A percentile compares a stretch with the other conserved stretches of the same genome.
Evolutionary conservation across 2,329 filamentous ascomycete species (phyloP).

Genomic region (Calonectria ilicicola): DNA sequence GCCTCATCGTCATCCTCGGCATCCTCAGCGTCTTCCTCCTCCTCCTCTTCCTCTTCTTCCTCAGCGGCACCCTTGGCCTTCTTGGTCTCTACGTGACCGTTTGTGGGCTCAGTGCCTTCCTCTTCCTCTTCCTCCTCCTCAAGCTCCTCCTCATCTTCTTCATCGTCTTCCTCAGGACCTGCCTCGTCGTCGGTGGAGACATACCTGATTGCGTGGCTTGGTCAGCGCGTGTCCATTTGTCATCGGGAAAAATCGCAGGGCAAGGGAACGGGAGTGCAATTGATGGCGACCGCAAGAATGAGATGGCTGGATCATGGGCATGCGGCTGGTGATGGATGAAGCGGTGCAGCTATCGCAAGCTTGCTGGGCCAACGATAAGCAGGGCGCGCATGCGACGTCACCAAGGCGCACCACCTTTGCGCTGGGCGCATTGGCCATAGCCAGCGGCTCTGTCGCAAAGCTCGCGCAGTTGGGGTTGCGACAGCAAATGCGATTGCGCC

Average conservation of each 20-base stretch:
- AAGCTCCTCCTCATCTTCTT: conserved; percentile 51
- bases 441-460: conserved; percentile 26
- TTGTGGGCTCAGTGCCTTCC: conserved; percentile 45
- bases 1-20: conserved; percentile 43
- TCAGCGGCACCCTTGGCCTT: conserved; percentile 42
- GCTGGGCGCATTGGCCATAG: conserved; percentile 31
- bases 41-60: conserved; percentile 49
- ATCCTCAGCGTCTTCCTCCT: conserved; percentile 42
- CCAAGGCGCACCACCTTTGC: conserved; percentile 24
- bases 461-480: conserved; percentile 17
- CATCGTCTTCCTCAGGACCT: conserved; percentile 47
- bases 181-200: conserved; percentile 53
- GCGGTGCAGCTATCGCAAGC: not conserved
- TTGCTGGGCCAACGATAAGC: conserved; percentile 3
- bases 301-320: not conserved
- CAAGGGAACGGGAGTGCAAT: conserved; percentile 9
- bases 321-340: not conserved
- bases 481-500: conserved; percentile 27
- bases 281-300: not conserved
- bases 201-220: conserved; percentile 44
- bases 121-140: conserved; percentile 47
- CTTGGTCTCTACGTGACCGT: conserved; percentile 36
- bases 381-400: conserved; percentile 35
- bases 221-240: conserved; percentile 30
- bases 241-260: not conserved